Evolutionary conservation across 805 yeast genomes (phyloP), one percentile per base, ranked within the genome.

Genomic region (Metschnikowia baotianmanensis): DNA sequence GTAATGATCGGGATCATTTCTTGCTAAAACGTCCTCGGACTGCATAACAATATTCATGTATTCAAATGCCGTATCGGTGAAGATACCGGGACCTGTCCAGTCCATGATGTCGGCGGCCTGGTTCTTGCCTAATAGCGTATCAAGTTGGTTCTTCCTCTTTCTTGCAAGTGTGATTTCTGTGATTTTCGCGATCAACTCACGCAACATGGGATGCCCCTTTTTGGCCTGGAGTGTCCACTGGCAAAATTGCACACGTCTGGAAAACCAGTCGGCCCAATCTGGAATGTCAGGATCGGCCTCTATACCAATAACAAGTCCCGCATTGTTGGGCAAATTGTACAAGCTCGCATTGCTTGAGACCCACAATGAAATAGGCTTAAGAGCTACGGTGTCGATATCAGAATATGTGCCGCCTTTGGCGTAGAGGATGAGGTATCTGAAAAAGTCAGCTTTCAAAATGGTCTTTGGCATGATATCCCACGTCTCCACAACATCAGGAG

Each of bases 271-370:
- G 21, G 75, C 67, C 99, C 99, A 93, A 62, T 91, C 98, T 0
- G 83, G 83, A 51, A 97, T 72, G 59, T 91, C 97, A 0, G 98
- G 97, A 54, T 91, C 99, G 1, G 97, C 97, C 60, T 93, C 99
- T 31, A 91, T 86, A 0, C 98, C 98, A 6, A 91, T 77, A 3
- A 83, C 81, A 18, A 91, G 69, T 0, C 98, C 98, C 2, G 87
- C 76, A n/a, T 59, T 58, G 42, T 56, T 59, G 28, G 61, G 55
- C 38, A 64, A 55, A 11, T 47, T 65, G 29, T 54, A 37, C 3
- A 61, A 39, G 9, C 47, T 61, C 26, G 40, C 52, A 41, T 72
- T 63, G 29, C 63, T 60, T 0, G 91, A 78, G n/a, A 82, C 67
- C 99, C 99, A 93, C 17, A 69, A 53, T 15, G 75, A 74, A 10